These are phyloP conservation scores for Boletus subcaerulescens DNA, from an alignment of 768 basidiomycete species.

Conservation along the genomic window DNA sequence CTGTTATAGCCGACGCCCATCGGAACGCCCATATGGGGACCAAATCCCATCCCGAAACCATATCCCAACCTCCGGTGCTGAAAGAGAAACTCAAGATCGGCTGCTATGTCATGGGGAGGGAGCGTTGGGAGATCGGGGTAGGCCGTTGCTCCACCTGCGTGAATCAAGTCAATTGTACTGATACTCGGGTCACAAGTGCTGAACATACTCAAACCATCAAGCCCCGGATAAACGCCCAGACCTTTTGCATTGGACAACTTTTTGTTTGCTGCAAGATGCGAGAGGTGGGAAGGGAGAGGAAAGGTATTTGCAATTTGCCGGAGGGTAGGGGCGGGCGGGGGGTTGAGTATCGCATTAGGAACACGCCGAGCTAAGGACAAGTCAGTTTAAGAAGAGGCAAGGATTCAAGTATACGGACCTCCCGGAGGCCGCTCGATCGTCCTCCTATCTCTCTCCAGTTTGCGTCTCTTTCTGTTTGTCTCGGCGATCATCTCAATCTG, in stretches of 20 bases:
- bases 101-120: conserved; percentile 44
- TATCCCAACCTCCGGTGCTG: conserved; percentile 36
- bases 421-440: conserved; percentile 72
- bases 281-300: conserved; percentile 40
- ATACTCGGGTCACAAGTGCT: conserved; percentile 2
- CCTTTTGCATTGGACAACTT: conserved; percentile 16
- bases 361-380: conserved; percentile 49
- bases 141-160: conserved; percentile 42
- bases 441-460: conserved; percentile 82
- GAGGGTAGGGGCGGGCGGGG: conserved; percentile 57
- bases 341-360: conserved; percentile 50
- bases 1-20: conserved; percentile 18
- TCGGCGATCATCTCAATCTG: conserved; percentile 89
- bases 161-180: conserved; percentile 12
- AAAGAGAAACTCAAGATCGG: conserved; percentile 54
- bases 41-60: conserved; percentile 26
- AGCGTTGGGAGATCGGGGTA: conserved; percentile 39
- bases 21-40: conserved; percentile 20
- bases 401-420: conserved; percentile 42
- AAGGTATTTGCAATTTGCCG: conserved; percentile 64
- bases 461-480: conserved; percentile 80
- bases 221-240: conserved; percentile 15
- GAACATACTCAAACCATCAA: conserved; percentile 20
- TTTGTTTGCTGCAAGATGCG: conserved; percentile 22
- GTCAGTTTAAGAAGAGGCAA: conserved; percentile 4